A percentile compares a stretch with the other conserved stretches of the same genome.
Conservation (phyloP, 192 early-diverging fungal species). For the Gorgonomyces haynaldii region DNA sequence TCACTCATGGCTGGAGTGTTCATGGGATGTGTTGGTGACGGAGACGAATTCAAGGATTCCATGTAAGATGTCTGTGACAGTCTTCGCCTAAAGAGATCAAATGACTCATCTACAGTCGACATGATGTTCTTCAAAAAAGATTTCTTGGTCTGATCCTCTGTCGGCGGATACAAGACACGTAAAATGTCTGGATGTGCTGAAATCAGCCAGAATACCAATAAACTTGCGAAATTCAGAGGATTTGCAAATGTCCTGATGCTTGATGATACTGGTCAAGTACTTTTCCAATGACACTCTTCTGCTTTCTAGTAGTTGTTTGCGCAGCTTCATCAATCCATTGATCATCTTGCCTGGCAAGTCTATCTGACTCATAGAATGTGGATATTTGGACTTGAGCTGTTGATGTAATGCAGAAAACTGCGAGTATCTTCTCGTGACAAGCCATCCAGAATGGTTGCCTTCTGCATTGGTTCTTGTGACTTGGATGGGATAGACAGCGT, state of each 20-base stretch:
- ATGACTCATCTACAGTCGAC: constrained; percentile 59
- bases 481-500: constrained; percentile 15
- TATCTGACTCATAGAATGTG: constrained; percentile 39
- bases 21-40: no score
- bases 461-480: constrained; percentile 11
- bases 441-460: constrained; percentile 15
- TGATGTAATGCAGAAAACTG: constrained; percentile 79
- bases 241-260: constrained; percentile 53
- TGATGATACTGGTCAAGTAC: constrained; percentile 55
- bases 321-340: constrained; percentile 44
- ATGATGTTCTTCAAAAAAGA: constrained; percentile 47
- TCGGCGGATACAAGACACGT: not conserved
- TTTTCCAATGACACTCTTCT: constrained; percentile 53
- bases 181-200: constrained; percentile 17
- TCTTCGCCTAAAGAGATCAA: constrained; percentile 42
- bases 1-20: no score
- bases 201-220: no score
- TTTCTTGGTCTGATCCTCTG: constrained; percentile 11
- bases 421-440: constrained; percentile 52
- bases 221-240: constrained; percentile 56
- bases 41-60: no score
- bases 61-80: no score
- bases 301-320: constrained; percentile 56
- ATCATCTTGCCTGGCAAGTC: constrained; percentile 70
- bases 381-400: constrained; percentile 42